Conservation (phyloP, 768 basidiomycete genomes). For the Mycena leptocephala region DNA sequence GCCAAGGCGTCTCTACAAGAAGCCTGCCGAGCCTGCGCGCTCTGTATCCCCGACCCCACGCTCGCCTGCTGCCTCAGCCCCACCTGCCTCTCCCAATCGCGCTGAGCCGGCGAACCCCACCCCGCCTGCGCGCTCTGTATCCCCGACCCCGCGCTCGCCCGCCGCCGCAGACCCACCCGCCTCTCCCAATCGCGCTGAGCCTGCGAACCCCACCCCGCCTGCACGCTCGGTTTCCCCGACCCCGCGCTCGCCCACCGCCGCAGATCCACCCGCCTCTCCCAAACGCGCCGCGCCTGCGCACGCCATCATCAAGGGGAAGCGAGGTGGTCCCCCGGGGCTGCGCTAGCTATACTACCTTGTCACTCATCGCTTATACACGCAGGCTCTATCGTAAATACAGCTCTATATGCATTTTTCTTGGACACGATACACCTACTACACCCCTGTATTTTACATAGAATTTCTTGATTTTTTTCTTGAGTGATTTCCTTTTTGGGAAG, state of each 20-base stretch:
- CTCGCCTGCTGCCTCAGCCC: background rate
- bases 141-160: too few relatives aligned
- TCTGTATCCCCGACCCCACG: background rate
- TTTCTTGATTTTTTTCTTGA: constrained; percentile 1
- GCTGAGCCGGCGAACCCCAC: too few relatives aligned
- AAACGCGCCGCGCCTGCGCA: background rate
- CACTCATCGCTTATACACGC: background rate
- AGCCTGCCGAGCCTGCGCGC: background rate
- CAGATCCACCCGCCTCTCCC: background rate
- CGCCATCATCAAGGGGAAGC: background rate
- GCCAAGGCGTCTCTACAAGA: background rate
- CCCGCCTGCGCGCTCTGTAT: too few relatives aligned
- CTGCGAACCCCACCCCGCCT: too few relatives aligned
- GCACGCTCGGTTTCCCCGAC: background rate
- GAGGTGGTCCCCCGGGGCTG: background rate
- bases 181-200: too few relatives aligned
- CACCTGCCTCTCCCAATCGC: background rate
- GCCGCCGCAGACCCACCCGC: too few relatives aligned
- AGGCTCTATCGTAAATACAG: background rate
- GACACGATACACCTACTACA: background rate
- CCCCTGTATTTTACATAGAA: background rate
- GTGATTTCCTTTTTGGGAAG: background rate
- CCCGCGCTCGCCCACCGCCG: too few relatives aligned
- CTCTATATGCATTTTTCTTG: background rate
- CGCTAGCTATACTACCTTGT: background rate